Conservation (phyloP, 2,329 filamentous ascomycete species). For the Xenoacremonium recifei region DNA sequence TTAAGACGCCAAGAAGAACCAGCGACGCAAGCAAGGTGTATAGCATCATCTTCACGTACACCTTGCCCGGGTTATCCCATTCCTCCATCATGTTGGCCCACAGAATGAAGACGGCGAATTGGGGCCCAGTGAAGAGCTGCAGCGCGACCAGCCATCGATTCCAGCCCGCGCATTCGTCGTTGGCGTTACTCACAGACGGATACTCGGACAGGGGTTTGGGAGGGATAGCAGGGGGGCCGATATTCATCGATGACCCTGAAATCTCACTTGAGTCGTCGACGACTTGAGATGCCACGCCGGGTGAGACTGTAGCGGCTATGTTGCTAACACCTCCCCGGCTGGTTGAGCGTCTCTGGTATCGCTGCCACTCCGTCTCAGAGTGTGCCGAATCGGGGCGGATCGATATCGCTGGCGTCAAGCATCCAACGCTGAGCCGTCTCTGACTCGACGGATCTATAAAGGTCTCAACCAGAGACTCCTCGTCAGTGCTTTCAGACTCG, state of each 20-base stretch:
- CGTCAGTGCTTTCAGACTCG: conserved; percentile 63
- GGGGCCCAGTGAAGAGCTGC: conserved; percentile 82
- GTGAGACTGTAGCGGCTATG: conserved; percentile 13
- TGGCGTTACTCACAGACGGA: conserved; percentile 30
- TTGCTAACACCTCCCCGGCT: conserved; percentile 26
- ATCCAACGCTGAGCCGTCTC: conserved; percentile 21
- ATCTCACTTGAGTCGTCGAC: conserved; percentile 9
- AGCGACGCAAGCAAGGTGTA: conserved; percentile 69
- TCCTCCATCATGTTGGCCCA: conserved; percentile 68
- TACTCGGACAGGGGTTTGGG: conserved; percentile 32
- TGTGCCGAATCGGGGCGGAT: conserved; percentile 34
- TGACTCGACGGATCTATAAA: conserved; percentile 27
- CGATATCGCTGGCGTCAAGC: conserved; percentile 34
- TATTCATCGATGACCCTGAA: conserved; percentile 1
- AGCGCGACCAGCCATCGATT: conserved; percentile 86
- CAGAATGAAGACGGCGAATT: conserved; percentile 76
- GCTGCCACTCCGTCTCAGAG: conserved; percentile 57
- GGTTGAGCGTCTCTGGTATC: conserved; percentile 53
- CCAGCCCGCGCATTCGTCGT: conserved; percentile 61
- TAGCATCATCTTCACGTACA: conserved; percentile 57
- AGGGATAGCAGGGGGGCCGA: conserved; percentile 22
- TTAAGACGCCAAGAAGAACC: conserved; percentile 62
- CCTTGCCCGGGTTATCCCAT: conserved; percentile 47
- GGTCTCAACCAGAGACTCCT: conserved; percentile 24
- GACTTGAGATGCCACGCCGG: conserved; percentile 14